phyloP scores from a whole-genome alignment of 2,329 filamentous ascomycete species.

The Ascochyta fabae region DNA sequence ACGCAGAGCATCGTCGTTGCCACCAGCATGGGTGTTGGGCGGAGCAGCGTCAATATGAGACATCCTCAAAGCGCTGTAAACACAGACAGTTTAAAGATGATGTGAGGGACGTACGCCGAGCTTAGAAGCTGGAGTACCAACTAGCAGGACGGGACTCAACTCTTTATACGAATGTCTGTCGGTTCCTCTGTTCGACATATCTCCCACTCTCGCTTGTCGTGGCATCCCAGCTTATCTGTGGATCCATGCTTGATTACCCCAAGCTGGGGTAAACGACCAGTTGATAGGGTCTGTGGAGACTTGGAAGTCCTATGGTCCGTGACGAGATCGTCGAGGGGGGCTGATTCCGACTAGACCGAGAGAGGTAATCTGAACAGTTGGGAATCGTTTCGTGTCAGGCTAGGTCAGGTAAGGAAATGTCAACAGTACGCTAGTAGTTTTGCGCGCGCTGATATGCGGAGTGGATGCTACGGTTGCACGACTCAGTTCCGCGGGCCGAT shows the following conservation, averaged over 20 bases:
- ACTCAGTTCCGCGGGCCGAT: slow-evolving; percentile 26
- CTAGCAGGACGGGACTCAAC: slow-evolving; percentile 5
- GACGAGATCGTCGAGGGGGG: slow-evolving; percentile 5
- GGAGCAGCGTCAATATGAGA: slow-evolving; percentile 39
- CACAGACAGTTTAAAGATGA: neutral
- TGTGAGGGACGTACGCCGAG: neutral
- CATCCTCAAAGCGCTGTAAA: slow-evolving; percentile 22
- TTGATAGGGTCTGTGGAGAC: slow-evolving; percentile 25
- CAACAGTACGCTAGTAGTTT: slow-evolving; percentile 19
- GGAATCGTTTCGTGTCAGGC: slow-evolving; percentile 4
- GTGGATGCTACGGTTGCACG: slow-evolving; percentile 5
- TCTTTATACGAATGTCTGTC: slow-evolving; percentile 26
- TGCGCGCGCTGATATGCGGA: slow-evolving; percentile 3
- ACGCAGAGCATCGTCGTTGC: slow-evolving; percentile 37
- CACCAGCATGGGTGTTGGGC: slow-evolving; percentile 43
- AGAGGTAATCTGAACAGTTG: slow-evolving; percentile 29
- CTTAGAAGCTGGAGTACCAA: slow-evolving; percentile 6
- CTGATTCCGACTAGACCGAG: slow-evolving; percentile 11
- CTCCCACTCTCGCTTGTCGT: slow-evolving; percentile 9
- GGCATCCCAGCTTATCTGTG: slow-evolving; percentile 28
- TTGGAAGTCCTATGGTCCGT: slow-evolving; percentile 5
- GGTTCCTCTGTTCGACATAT: neutral
- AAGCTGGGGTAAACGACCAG: slow-evolving; percentile 29
- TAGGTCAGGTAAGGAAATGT: slow-evolving; percentile 19
- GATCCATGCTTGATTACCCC: slow-evolving; percentile 27